A percentile compares a stretch with the other conserved stretches of the same genome.
phyloP scores from a whole-genome alignment of 768 basidiomycete species.

The Boletus eberwhitei region DNA sequence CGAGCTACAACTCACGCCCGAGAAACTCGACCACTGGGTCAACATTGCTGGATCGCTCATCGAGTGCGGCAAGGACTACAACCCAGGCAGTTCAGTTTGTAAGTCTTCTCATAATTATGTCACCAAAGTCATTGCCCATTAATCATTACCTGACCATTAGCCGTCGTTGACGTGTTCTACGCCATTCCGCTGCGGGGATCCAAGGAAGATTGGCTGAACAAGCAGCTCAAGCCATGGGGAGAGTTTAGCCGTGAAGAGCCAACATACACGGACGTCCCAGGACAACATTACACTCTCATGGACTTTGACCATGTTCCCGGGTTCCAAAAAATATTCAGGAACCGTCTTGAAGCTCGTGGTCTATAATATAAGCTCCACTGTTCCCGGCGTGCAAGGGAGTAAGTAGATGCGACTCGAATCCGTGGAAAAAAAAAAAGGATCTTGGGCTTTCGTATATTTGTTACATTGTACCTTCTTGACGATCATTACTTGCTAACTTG shows the following conservation, averaged over 20 bases:
- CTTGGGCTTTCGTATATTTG: background rate
- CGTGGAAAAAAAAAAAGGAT: background rate
- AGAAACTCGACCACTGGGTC: slow-evolving; percentile 24
- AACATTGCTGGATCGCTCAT: slow-evolving; percentile 20
- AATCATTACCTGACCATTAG: background rate
- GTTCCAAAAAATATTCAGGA: slow-evolving; percentile 26
- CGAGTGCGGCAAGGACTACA: slow-evolving; percentile 19
- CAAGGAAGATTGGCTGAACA: slow-evolving; percentile 22
- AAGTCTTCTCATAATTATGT: background rate
- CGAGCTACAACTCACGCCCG: slow-evolving; percentile 22
- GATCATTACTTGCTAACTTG: background rate
- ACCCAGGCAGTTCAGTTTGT: slow-evolving; percentile 20
- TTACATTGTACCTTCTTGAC: background rate
- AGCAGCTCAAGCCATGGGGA: slow-evolving; percentile 20
- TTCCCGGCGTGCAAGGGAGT: background rate
- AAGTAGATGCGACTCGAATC: too few species aligned
- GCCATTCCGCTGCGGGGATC: slow-evolving; percentile 14
- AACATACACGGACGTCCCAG: slow-evolving; percentile 18
- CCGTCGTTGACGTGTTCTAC: slow-evolving; percentile 17
- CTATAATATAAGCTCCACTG: slow-evolving; percentile 11
- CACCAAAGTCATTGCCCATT: background rate
- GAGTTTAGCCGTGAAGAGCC: slow-evolving; percentile 15
- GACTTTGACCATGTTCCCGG: slow-evolving; percentile 23
- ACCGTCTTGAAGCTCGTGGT: slow-evolving; percentile 22
- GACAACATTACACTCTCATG: slow-evolving; percentile 25